phyloP scores from a whole-genome alignment of 2,329 filamentous ascomycete species.

The Pestalotiopsis sp. region DNA sequence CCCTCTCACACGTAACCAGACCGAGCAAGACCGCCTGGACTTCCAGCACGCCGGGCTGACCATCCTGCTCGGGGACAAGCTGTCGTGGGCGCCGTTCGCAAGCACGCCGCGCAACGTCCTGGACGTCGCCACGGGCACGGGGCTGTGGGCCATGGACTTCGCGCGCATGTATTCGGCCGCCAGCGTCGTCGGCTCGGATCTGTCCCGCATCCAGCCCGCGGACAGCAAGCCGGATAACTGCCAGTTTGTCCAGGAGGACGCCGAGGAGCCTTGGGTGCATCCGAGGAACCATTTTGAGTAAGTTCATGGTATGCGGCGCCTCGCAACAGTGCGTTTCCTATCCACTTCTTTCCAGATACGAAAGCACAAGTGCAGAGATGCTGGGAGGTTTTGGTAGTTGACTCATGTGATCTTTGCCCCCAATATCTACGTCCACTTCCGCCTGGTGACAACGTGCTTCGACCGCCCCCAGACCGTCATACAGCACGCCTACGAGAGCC shows the following conservation, averaged over 20 bases:
- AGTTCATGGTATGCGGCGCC: background rate
- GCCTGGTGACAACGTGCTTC: background rate
- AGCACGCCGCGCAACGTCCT: background rate
- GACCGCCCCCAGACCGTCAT: background rate
- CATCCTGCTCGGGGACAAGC: background rate
- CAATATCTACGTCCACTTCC: conserved; percentile 1
- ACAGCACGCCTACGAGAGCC: background rate
- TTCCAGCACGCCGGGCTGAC: conserved; percentile 7
- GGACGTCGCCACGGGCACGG: conserved; percentile 9
- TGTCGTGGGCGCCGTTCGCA: conserved; percentile 4
- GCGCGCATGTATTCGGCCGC: background rate
- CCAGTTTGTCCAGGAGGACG: background rate
- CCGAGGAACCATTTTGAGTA: background rate
- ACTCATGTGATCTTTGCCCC: background rate
- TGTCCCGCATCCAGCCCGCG: conserved; percentile 7
- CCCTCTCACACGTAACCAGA: background rate
- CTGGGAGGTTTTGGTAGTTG: too few relatives aligned
- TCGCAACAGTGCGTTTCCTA: background rate
- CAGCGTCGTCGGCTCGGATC: conserved; percentile 7
- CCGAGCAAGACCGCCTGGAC: conserved; percentile 10
- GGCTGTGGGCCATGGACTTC: conserved; percentile 12
- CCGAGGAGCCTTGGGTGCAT: conserved; percentile 6
- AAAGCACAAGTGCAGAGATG: too few relatives aligned
- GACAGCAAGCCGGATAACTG: conserved; percentile 6
- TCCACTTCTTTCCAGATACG: too few relatives aligned